Conservation (phyloP, 2,329 filamentous ascomycete species). For the Tolypocladium tundrense region DNA sequence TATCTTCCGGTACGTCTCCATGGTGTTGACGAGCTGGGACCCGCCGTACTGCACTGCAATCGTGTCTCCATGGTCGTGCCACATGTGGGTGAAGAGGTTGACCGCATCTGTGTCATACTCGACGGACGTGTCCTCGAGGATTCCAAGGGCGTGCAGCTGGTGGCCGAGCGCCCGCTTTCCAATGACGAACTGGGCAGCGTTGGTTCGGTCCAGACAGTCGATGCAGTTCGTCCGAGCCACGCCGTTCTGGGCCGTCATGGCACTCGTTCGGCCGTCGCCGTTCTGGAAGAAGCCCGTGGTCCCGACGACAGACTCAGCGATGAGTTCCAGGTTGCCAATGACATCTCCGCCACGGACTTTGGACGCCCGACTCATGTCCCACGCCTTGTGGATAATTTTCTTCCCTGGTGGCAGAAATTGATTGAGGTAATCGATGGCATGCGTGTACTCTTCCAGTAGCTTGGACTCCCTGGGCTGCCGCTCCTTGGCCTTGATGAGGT, state of each 20-base stretch:
- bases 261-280: constrained; percentile 58
- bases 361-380: constrained; percentile 95
- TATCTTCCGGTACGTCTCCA: constrained; percentile 98
- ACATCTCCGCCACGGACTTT: constrained; percentile 91
- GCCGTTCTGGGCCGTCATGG: constrained; percentile 70
- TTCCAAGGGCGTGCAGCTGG: constrained; percentile 83
- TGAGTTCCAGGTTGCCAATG: constrained; percentile 80
- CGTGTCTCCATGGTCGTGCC: constrained; percentile 93
- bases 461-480: constrained; percentile 86
- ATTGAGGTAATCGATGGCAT: constrained; percentile 84
- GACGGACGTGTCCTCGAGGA: constrained; percentile 67
- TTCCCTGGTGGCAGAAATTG: constrained; percentile 78
- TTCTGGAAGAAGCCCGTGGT: constrained; percentile 94
- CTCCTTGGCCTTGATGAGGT: constrained; percentile 83
- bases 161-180: constrained; percentile 88
- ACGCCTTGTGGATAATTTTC: constrained; percentile 87
- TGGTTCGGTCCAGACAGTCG: constrained; percentile 92
- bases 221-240: constrained; percentile 95
- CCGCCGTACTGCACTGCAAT: constrained; percentile 97
- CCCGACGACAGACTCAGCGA: constrained; percentile 76
- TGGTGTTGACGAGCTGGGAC: constrained; percentile 95
- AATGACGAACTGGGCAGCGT: constrained; percentile 95
- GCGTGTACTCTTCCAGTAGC: constrained; percentile 75
- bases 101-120: constrained; percentile 94
- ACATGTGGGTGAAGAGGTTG: constrained; percentile 97